These are phyloP conservation scores for Biscogniauxia sp. DNA, from an alignment of 2,329 filamentous ascomycete genomes.

Conservation along the genomic window DNA sequence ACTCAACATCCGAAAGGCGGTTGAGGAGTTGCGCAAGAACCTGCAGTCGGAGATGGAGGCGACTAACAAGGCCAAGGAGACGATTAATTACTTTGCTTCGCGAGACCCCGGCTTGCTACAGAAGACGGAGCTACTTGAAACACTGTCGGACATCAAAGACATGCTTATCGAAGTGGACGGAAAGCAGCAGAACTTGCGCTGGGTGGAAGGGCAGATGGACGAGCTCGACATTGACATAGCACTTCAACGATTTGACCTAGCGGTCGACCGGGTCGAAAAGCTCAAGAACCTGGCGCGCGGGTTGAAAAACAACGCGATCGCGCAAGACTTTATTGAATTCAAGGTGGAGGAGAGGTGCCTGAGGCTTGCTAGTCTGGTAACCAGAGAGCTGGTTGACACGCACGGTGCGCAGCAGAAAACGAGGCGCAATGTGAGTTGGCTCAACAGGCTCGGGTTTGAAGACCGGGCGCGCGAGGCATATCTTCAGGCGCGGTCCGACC, in stretches of 20 bases:
- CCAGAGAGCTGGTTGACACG: conserved; percentile 72
- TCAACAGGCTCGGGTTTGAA: conserved; percentile 84
- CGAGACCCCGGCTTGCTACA: conserved; percentile 74
- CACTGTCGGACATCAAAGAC: conserved; percentile 74
- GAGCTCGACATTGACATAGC: conserved; percentile 96
- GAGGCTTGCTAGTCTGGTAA: conserved; percentile 72
- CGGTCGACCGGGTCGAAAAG: conserved; percentile 81
- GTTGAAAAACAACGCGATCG: conserved; percentile 80
- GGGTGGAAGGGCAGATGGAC: conserved; percentile 94
- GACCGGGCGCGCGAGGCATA: conserved; percentile 87
- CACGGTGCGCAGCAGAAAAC: conserved; percentile 77
- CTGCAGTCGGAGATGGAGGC: conserved; percentile 84
- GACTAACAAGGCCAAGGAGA: conserved; percentile 78
- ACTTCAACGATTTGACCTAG: conserved; percentile 80
- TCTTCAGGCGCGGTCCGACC: conserved; percentile 71
- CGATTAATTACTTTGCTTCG: conserved; percentile 80
- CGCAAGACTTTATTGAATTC: conserved; percentile 87
- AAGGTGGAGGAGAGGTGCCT: conserved; percentile 85
- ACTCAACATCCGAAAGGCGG: conserved; percentile 86
- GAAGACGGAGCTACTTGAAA: conserved; percentile 77
- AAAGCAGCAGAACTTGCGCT: conserved; percentile 91
- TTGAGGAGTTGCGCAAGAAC: conserved; percentile 85
- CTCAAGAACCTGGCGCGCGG: conserved; percentile 75
- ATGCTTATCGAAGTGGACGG: conserved; percentile 95
- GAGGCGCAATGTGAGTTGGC: conserved; percentile 77